Evolutionary conservation across 1,139 yeast species (phyloP).

Genomic region (Blastobotrys buckinghamii): DNA sequence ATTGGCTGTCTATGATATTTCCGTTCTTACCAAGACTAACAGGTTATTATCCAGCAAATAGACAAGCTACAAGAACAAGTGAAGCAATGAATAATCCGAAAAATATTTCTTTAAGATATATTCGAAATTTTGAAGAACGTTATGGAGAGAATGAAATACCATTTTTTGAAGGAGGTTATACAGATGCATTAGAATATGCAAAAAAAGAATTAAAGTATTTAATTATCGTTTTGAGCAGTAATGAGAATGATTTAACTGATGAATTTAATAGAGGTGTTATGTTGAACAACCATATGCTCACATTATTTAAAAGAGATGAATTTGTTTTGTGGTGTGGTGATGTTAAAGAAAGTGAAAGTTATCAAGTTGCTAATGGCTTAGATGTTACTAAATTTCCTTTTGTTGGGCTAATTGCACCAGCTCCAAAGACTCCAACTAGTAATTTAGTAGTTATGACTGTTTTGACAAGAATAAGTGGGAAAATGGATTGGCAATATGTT

Average conservation of each 20-base stretch:
- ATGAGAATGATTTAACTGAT: constrained; percentile 58
- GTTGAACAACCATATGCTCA: constrained; percentile 47
- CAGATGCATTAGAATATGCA: constrained; percentile 65
- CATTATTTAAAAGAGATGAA: constrained; percentile 45
- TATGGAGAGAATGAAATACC: constrained; percentile 27
- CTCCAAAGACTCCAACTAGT: constrained; percentile 34
- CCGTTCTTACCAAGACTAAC: constrained; percentile 35
- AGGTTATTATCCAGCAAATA: constrained; percentile 34
- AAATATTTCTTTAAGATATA: constrained; percentile 38
- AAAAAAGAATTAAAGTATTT: constrained; percentile 65
- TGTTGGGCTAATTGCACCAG: constrained; percentile 58
- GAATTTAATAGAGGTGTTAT: constrained; percentile 53
- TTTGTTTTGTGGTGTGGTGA: constrained; percentile 86
- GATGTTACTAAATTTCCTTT: constrained; percentile 76
- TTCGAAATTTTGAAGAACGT: constrained; percentile 36
- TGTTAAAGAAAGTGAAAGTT: constrained; percentile 72
- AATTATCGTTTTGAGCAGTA: constrained; percentile 67
- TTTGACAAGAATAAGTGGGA: constrained; percentile 64
- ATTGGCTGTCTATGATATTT: constrained; percentile 30
- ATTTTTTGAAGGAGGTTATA: constrained; percentile 68
- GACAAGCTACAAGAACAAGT: constrained; percentile 29
- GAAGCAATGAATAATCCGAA: constrained; percentile 36
- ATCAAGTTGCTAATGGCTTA: constrained; percentile 73
- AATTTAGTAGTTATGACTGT: constrained; percentile 44
- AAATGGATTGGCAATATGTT: constrained; percentile 31